A percentile compares a stretch with the other conserved stretches of the same genome.
phyloP scores from a whole-genome alignment of 2,329 filamentous ascomycete genomes.

The Pleurostoma richardsiae region DNA sequence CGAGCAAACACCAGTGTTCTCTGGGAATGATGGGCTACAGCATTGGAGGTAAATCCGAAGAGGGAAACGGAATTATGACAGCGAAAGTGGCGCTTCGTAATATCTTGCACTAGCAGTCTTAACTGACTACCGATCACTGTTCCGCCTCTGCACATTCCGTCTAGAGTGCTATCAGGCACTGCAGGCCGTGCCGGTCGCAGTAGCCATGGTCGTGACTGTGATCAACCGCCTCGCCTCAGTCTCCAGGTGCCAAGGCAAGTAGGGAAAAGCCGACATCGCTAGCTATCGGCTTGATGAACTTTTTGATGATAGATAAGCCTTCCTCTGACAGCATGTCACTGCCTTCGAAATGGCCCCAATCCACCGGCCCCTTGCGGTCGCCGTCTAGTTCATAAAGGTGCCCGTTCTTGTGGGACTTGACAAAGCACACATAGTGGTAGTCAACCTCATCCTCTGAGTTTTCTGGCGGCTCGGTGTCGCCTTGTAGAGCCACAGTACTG shows the following conservation, averaged over 20 bases:
- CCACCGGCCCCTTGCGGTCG: conserved; percentile 59
- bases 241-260: conserved; percentile 17
- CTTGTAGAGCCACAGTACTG: conserved; percentile 52
- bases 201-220: no score
- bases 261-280: conserved; percentile 22
- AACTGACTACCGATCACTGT: no score
- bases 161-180: no score
- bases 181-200: no score
- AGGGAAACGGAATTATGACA: no score
- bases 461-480: conserved; percentile 57
- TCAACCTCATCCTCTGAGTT: conserved; percentile 57
- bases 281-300: conserved; percentile 19
- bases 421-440: conserved; percentile 69
- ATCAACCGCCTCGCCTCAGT: neutral
- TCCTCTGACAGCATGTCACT: conserved; percentile 51
- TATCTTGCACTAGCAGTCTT: no score
- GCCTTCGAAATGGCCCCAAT: conserved; percentile 32
- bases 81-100: no score
- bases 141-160: no score
- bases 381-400: conserved; percentile 66
- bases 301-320: conserved; percentile 24
- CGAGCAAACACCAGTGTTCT: no score
- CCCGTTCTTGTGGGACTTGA: conserved; percentile 47
- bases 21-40: no score
- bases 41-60: no score